Base-by-base conservation (phyloP, 1,284 basidiomycete genomes). In the Exobasidium cylindrosporum region DNA sequence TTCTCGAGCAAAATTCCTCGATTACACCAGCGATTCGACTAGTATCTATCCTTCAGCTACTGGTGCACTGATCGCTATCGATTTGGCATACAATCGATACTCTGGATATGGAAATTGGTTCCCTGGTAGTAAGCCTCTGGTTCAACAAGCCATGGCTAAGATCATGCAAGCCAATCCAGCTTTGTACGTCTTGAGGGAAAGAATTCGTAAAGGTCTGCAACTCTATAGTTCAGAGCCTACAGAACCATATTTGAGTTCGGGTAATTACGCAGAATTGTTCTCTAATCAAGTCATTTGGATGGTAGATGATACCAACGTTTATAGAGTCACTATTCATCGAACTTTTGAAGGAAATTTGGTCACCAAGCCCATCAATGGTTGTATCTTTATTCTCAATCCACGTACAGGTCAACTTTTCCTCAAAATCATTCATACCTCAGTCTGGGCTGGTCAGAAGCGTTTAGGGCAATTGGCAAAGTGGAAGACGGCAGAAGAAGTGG, bases 201-300 rank as follows among this genome's bases (percentile, higher is more conserved):
- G 96, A 83, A 96, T 99, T 75, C 87, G 96, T 74, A 98, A 98
- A 84, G 92, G 94, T 82, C 85, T 99, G 21, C 96, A 98, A 82
- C 85, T 98, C 24, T 99, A 98, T 83, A 97, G 94, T 30, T 98
- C 95, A 26, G 96, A 98, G 82, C 95, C 96, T 4, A 99, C 96
- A 21, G 96, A 99, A 82, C 96, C 96, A 53, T 98, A 98, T 82
- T 84, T 98, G 74, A 97, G 95, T 84, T 95, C 92, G 74, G 80
- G 90, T 85, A 97, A 97, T 82, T 94, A 97, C 81, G 95, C 93
- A 3, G 94, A 97, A 82, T 82, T 97, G 53, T 97, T 97, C 85
- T 94, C 91, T n/a, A 98, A 98, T 82, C 95, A 97, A 81, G 95
- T 98, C 81, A 97, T 98, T 70, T 99, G 95, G 96, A 97, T 98